Conservation (phyloP, 164 flowering plant species). For the Vitis riparia region DNA sequence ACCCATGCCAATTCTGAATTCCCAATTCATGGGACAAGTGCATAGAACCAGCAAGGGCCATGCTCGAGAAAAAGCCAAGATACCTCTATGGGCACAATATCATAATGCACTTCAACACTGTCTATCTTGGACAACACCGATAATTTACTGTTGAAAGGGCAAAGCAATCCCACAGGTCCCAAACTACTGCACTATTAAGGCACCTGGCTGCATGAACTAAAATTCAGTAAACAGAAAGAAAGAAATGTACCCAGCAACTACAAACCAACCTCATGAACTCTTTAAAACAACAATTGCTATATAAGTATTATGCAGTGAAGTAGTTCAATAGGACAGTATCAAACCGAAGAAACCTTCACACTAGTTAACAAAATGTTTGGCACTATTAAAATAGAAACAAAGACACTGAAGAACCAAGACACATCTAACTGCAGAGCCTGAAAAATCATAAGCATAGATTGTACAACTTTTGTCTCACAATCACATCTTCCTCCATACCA, state of each 20-base stretch:
- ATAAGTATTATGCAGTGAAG: no score
- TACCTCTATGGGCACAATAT: background rate
- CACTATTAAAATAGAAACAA: no score
- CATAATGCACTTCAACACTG: background rate
- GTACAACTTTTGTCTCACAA: no score
- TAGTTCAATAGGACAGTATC: no score
- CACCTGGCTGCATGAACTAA: background rate
- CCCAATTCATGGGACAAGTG: conserved; percentile 51
- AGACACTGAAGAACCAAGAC: no score
- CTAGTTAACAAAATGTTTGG: no score
- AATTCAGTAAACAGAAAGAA: background rate
- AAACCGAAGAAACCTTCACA: no score
- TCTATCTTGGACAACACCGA: background rate
- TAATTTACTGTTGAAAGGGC: background rate
- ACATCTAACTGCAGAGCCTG: no score
- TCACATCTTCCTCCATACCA: no score
- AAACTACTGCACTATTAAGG: background rate
- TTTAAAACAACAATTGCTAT: no score
- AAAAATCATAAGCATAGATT: no score
- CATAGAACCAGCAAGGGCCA: conserved; percentile 56
- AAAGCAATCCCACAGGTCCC: background rate
- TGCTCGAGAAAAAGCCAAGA: conserved; percentile 12
- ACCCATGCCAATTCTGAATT: conserved; percentile 25
- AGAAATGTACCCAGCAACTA: background rate
- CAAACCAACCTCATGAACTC: background rate